Percentiles rank a stretch among this genome's conserved stretches.
phyloP scores from a whole-genome alignment of 75 land plant species.

The Azolla pinnata region DNA sequence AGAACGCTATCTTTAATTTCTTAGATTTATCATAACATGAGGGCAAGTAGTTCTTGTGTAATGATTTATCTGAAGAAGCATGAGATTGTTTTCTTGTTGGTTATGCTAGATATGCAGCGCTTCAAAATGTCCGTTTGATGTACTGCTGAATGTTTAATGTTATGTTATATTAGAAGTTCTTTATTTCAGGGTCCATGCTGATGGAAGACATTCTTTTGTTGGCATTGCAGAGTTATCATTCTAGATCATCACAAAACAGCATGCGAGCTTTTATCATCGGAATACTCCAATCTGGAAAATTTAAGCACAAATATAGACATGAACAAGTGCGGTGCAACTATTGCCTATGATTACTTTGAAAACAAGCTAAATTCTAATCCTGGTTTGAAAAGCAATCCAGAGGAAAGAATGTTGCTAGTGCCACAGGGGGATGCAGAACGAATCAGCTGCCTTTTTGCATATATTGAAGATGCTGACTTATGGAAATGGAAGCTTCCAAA shows the following conservation, averaged over 20 bases:
- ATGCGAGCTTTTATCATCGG: slow-evolving; percentile 27
- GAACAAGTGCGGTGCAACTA: slow-evolving; percentile 78
- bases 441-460: slow-evolving; percentile 42
- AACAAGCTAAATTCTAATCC: slow-evolving; percentile 19
- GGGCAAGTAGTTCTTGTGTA: no score
- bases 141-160: no score
- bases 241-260: slow-evolving; percentile 95
- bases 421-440: slow-evolving; percentile 14
- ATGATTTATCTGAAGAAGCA: no score
- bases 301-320: slow-evolving; percentile 52
- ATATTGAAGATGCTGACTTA: slow-evolving; percentile 85
- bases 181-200: no score
- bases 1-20: no score
- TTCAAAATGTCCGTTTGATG: no score
- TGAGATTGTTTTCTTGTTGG: no score
- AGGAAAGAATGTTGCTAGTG: slow-evolving; percentile 10
- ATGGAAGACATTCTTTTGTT: no score
- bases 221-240: slow-evolving; percentile 52
- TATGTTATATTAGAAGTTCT: no score
- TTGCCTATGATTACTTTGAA: slow-evolving; percentile 71
- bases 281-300: slow-evolving; percentile 20
- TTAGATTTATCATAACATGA: no score
- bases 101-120: no score
- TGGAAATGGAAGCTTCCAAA: slow-evolving; percentile 82
- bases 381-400: neutral